Conservation (phyloP, 169 alveolate genomes). For the Cyclospora cayetanensis region DNA sequence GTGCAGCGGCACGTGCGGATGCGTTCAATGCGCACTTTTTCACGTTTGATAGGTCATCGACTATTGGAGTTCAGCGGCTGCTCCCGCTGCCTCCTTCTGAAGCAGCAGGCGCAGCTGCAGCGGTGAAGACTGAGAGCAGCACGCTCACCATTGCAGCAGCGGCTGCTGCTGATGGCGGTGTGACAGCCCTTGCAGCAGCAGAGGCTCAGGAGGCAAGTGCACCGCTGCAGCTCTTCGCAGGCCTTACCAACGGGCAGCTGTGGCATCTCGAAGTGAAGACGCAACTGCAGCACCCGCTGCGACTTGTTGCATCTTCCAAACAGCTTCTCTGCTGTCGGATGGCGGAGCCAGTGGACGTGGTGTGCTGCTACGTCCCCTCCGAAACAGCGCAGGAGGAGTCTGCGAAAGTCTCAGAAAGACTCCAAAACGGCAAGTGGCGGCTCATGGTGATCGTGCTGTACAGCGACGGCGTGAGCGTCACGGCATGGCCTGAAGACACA, state of each 20-base stretch:
- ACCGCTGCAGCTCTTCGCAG: conserved; percentile 40
- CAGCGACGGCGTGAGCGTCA: conserved; percentile 53
- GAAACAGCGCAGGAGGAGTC: not conserved
- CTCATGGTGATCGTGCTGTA: conserved; percentile 48
- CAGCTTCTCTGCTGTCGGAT: conserved; percentile 58
- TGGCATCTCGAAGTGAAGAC: conserved; percentile 38
- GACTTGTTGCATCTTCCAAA: conserved; percentile 15
- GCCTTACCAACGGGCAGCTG: conserved; percentile 49
- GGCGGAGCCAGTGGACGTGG: conserved; percentile 46
- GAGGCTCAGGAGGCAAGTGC: conserved; percentile 21
- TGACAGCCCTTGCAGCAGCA: conserved; percentile 50
- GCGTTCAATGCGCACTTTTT: too few species aligned
- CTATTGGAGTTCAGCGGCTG: conserved; percentile 24
- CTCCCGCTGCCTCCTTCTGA: not conserved
- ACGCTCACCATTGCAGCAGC: conserved; percentile 35
- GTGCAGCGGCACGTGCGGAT: not conserved
- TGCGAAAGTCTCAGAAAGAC: too few species aligned
- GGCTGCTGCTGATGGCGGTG: conserved; percentile 50
- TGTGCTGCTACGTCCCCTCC: conserved; percentile 27
- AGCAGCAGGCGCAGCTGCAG: not conserved
- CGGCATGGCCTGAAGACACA: conserved; percentile 27
- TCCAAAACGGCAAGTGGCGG: not conserved
- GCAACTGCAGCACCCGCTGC: conserved; percentile 30
- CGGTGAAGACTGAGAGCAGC: conserved; percentile 14
- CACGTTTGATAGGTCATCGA: conserved; percentile 16